Percentiles rank a stretch among this genome's conserved stretches.
phyloP scores from a whole-genome alignment of 495 filamentous ascomycete species.

The Xylaria nigripes region DNA sequence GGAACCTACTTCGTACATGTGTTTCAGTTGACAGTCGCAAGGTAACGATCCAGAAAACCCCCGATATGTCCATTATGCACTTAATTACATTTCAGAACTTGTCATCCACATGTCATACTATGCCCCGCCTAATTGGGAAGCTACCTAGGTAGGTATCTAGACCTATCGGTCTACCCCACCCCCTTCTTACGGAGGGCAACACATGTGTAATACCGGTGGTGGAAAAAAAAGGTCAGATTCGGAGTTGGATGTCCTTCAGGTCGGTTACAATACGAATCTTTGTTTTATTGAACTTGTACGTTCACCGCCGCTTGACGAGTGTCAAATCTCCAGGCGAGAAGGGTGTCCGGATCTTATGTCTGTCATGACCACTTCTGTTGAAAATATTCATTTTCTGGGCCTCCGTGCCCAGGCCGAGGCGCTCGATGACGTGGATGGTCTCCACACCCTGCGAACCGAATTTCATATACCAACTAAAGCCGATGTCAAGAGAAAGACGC shows the following conservation, averaged over 20 bases:
- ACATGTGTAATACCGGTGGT: not conserved
- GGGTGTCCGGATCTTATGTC: not conserved
- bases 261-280: not conserved
- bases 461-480: conserved; percentile 79
- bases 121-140: not conserved
- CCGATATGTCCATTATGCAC: too few relatives aligned
- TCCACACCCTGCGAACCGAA: conserved; percentile 60
- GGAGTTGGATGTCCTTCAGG: not conserved
- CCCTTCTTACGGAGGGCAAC: too few relatives aligned
- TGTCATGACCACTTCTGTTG: conserved; percentile 18
- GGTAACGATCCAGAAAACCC: too few relatives aligned
- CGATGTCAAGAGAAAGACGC: conserved; percentile 60
- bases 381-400: conserved; percentile 33
- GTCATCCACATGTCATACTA: not conserved
- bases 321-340: not conserved
- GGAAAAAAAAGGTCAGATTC: too few relatives aligned
- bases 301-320: conserved; percentile 12
- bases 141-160: too few relatives aligned
- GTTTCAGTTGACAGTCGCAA: too few relatives aligned
- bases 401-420: conserved; percentile 39
- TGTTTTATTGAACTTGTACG: not conserved
- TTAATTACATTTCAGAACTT: too few relatives aligned
- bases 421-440: conserved; percentile 61
- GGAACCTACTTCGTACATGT: too few relatives aligned
- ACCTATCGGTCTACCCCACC: too few relatives aligned